These are phyloP conservation scores for Lathyrus sativus DNA, from an alignment of 306 rosid genomes.

Conservation along the genomic window DNA sequence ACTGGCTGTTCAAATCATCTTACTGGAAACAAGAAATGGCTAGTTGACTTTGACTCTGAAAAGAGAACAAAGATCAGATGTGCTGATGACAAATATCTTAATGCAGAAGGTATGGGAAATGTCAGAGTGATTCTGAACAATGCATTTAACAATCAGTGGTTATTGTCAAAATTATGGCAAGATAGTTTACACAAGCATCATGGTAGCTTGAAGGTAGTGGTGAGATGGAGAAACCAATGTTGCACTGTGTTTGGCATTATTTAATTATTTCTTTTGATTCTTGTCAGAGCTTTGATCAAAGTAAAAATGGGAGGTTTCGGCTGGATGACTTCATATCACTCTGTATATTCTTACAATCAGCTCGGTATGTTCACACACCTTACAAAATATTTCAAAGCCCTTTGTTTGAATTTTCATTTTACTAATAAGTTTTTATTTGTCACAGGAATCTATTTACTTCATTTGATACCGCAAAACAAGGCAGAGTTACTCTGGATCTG, in stretches of 20 bases:
- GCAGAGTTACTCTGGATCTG: conserved; percentile 89
- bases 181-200: too few species aligned
- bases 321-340: conserved; percentile 85
- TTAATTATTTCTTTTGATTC: conserved; percentile 36
- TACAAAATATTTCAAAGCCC: conserved; percentile 14
- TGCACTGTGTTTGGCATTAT: conserved; percentile 13
- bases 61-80: too few species aligned
- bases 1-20: too few species aligned
- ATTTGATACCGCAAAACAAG: conserved; percentile 85
- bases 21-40: too few species aligned
- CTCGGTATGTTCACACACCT: conserved; percentile 52
- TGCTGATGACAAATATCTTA: too few species aligned
- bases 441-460: conserved; percentile 85
- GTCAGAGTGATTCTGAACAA: too few species aligned
- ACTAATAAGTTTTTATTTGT: conserved; percentile 30
- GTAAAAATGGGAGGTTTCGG: conserved; percentile 72
- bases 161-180: too few species aligned
- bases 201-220: conserved; percentile 17
- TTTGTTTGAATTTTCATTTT: conserved; percentile 13
- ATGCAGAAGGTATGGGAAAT: too few species aligned
- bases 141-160: too few species aligned
- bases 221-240: conserved; percentile 24
- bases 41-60: too few species aligned
- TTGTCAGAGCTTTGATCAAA: conserved; percentile 90
- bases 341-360: conserved; percentile 80